These are phyloP conservation scores for Ceratocystis huliohia DNA, from an alignment of 2,329 filamentous ascomycete genomes.

Conservation along the genomic window DNA sequence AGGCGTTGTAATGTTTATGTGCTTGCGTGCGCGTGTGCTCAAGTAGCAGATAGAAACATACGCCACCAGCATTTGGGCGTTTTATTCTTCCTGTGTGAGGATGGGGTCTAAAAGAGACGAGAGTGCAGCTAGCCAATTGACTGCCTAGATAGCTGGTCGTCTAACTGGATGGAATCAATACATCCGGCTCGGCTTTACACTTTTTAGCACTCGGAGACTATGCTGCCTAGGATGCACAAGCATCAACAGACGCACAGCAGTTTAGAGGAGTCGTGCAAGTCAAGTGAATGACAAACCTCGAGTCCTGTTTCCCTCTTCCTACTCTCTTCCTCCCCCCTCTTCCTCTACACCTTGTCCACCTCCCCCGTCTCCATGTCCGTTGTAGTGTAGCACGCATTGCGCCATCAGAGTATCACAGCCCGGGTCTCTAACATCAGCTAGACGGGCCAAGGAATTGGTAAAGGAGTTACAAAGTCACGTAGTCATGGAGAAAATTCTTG, in stretches of 20 bases:
- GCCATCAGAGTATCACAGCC: neutral
- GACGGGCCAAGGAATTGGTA: slow-evolving; percentile 1
- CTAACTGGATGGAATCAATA: too few relatives aligned
- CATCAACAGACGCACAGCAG: neutral
- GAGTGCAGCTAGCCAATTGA: too few relatives aligned
- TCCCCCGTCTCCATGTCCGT: too few relatives aligned
- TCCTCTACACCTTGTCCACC: neutral
- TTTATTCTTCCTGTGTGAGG: neutral
- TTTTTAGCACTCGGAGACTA: neutral
- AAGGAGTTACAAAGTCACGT: neutral
- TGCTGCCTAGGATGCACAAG: neutral
- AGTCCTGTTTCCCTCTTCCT: neutral
- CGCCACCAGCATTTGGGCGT: neutral
- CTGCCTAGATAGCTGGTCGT: too few relatives aligned
- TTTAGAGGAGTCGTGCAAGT: neutral
- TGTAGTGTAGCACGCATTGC: neutral
- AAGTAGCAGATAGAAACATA: neutral
- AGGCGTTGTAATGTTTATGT: neutral
- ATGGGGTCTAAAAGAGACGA: too few relatives aligned
- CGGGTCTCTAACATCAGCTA: slow-evolving; percentile 1
- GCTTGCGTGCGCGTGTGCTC: neutral
- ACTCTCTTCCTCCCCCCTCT: neutral
- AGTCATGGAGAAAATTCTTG: too few relatives aligned
- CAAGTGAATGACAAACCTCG: neutral
- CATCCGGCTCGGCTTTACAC: neutral